Evolutionary conservation across 208 protist genomes (phyloP).

Genomic region (Acanthamoeba lenticulata): DNA sequence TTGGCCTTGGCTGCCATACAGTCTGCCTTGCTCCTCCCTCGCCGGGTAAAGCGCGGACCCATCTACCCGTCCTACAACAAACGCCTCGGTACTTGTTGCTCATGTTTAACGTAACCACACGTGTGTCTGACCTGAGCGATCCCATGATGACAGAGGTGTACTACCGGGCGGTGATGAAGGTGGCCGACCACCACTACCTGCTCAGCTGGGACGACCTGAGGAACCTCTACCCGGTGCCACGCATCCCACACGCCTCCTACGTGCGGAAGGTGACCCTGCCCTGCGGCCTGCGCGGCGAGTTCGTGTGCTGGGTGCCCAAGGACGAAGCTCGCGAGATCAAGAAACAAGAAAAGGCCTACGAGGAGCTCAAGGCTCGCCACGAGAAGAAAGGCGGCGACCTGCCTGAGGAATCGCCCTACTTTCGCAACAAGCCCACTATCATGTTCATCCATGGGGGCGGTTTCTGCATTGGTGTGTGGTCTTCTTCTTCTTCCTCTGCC

Average conservation of each 20-base stretch:
- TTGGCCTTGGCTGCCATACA: not conserved
- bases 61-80: slow-evolving; percentile 9
- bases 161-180: not conserved
- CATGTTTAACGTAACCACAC: too few species aligned
- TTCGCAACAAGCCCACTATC: slow-evolving; percentile 29
- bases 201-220: slow-evolving; percentile 1
- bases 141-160: not conserved
- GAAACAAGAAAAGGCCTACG: not conserved
- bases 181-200: not conserved
- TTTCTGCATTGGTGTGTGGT: slow-evolving; percentile 31
- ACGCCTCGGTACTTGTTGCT: not conserved
- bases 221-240: not conserved
- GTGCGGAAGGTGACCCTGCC: not conserved
- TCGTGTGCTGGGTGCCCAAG: slow-evolving; percentile 22
- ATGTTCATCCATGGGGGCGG: not conserved
- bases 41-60: not conserved
- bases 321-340: not conserved
- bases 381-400: slow-evolving; percentile 1
- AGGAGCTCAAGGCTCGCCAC: not conserved
- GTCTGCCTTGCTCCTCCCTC: not conserved
- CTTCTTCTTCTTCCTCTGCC: not conserved
- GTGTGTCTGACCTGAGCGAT: too few species aligned
- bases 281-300: slow-evolving; percentile 6
- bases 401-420: not conserved
- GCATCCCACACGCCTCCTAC: not conserved